Base-by-base conservation (phyloP, 805 yeast genomes). In the Schizosaccharomyces pombe region DNA sequence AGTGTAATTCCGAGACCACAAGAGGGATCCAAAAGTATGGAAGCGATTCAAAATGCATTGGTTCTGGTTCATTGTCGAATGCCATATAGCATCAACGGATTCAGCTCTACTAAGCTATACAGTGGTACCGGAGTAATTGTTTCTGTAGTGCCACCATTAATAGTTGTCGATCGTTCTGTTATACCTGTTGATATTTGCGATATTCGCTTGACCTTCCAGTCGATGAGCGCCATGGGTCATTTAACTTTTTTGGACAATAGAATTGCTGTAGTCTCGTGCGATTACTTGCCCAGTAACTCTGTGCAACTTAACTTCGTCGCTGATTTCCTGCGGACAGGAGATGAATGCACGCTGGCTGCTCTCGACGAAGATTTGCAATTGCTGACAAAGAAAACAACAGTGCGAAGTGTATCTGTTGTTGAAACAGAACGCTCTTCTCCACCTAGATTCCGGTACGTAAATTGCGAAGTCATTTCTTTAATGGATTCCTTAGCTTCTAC, bases 161-260 rank as follows among this genome's bases (percentile, higher is more conserved):
- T 84, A 3, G 67, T 87, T 54, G 85, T 82, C 1, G 82, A 94
- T 2, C 73, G 95, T 57, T 72, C 78, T 56, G 72, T 75, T 55
- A 84, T 86, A 28, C 94, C 95, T 5, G 94, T 85, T 67, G 94
- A 84, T 52, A 65, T 80, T 59, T 72, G 80, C 60, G 94, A 87
- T 64, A 72, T 86, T 28, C 52, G 55, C 9, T 52, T 58, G 33
- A 58, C 60, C n/a, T 56, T 58, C 49, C 60, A 72, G 76, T 52
- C 73, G 86, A 19, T 77, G 86, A 2, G 77, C 87, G 62, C 94
- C 95, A 4, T 95, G 86, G 58, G 80, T 94, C 1, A 75, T 84
- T 24, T 77, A 79, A 59, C 74, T 85, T 14, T 85, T 91, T 0
- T 95, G 81, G 1, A 72, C 77, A 58, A 91, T 86, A 24, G 78